phyloP scores from a whole-genome alignment of 129 eudicot genomes.

The Escallonia rubra region DNA sequence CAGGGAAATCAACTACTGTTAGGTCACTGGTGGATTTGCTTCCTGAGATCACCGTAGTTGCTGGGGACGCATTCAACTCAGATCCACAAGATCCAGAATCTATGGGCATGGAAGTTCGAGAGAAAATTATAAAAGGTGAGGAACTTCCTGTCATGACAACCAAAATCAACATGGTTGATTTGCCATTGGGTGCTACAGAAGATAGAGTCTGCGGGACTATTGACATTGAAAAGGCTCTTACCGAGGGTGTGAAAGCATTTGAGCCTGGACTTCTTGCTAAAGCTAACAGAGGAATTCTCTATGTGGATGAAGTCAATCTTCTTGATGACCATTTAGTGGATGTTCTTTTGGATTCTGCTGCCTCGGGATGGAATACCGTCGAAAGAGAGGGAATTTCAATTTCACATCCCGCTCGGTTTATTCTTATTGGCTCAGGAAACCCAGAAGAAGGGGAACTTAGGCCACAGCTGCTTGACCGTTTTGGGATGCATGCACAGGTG shows the following conservation, averaged over 20 bases:
- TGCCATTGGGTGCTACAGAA: conserved; percentile 94
- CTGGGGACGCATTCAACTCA: conserved; percentile 84
- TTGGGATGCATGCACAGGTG: conserved; percentile 94
- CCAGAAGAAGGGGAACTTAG: conserved; percentile 88
- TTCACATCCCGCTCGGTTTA: conserved; percentile 88
- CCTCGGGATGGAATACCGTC: conserved; percentile 90
- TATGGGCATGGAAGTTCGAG: conserved; percentile 89
- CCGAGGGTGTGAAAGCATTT: conserved; percentile 91
- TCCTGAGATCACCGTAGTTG: conserved; percentile 78
- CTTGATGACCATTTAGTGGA: conserved; percentile 83
- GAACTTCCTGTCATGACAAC: conserved; percentile 47
- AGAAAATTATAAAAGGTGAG: conserved; percentile 62
- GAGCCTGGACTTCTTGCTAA: conserved; percentile 96
- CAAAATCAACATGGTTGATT: conserved; percentile 96
- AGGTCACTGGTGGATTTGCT: conserved; percentile 91
- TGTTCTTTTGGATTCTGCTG: conserved; percentile 90
- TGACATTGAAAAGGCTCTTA: conserved; percentile 85
- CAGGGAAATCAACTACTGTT: conserved; percentile 91
- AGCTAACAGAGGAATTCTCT: conserved; percentile 81
- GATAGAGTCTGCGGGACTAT: conserved; percentile 94
- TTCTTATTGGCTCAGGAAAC: conserved; percentile 76
- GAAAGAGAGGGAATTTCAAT: conserved; percentile 90
- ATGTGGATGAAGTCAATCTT: conserved; percentile 82
- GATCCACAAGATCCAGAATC: conserved; percentile 91
- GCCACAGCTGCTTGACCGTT: conserved; percentile 82